Base-by-base conservation (phyloP, 1,139 yeast species). In the Diutina rugosa region DNA sequence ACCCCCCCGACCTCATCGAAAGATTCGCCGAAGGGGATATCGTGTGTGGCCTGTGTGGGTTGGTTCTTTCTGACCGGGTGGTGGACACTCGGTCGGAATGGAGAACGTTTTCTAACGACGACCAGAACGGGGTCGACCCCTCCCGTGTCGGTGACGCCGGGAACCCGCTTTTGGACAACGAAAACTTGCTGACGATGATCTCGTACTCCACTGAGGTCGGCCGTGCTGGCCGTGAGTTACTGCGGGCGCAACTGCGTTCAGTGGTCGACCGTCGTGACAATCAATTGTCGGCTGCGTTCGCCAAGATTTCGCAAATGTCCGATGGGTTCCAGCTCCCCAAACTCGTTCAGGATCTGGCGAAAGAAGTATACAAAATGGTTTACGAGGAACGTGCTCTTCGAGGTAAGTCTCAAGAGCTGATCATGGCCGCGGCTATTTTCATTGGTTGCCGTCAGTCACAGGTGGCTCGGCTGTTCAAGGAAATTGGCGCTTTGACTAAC, bases 81-180 rank as follows among this genome's bases (percentile, higher is more conserved):
- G 96, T 93, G 44, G 99, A 93, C 67, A 91, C 97, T 6, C 78
- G 99, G 63, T 89, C 97, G 1, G 99, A 93, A 76, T 93, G 99
- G 99, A 88, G 99, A 76, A 93, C 99, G 1, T 93, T 93, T 71
- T 83, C 87, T 61, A 93, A 93, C 69, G 99, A 93, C 69, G 99
- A 93, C 69, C 98, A 91, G 71, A 95, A 93, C 63, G 96, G 96
- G 64, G 98, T 90, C 67, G 99, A 93, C 69, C 99, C 99, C 4
- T 86, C 95, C 64, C 98, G 99, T 87, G 99, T 93, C 61, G 99
- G 99, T 69, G 98, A 91, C 67, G 98, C 98, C 3, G 87, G 95
- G n/a, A 91, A 91, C 67, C 97, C 98, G 14, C 73, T 91, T 59
- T 76, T 95, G 63, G 98, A 91, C 65, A 88, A 95, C 30, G 95